Base-by-base conservation (phyloP, 352 stramenopile species). In the Pythium insidiosum region DNA sequence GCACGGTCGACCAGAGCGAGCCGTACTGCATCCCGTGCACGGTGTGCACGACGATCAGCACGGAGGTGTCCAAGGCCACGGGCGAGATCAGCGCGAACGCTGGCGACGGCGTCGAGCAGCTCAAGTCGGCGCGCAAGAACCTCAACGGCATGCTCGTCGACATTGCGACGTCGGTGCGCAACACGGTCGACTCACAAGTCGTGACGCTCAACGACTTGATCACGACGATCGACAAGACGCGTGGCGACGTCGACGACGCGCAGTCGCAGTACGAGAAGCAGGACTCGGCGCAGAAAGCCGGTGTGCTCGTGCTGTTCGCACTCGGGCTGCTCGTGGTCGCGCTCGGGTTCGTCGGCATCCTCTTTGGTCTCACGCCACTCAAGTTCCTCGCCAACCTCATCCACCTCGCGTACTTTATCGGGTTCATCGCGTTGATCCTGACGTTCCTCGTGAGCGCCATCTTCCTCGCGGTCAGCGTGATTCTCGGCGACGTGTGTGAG, bases 341-440 rank as follows among this genome's bases (percentile, higher is more conserved):
- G 12, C 50, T 84, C 4, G 75, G 75, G 0, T 59, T 85, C n/a
- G 46, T 88, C 13, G 75, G 75, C 5, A 57, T 88, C 16, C 57
- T 88, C 25, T 82, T 85, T 22, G 75, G 72, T 0, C 53, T 84
- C 23, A 88, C 72, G 19, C 67, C 70, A 1, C 46, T 78, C 23
- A 82, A 83, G 38, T 57, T 61, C 20, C 43, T 88, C 7, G 73
- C 70, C 30, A 76, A 81, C 47, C 64, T 88, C 53, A 83, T 88
- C 54, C 71, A 88, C 54, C 55, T 88, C 45, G 73, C 72, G 13
- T 88, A 83, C 52, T 62, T 84, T 38, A 50, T 88, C 21, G 75
- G 72, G 6, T 84, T 85, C 43, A 63, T 88, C 36, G 66, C 62
- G 22, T 61, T 88, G 19, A 60, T 84, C 38, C 34, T 88, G 15